Evolutionary conservation across 75 land plant genomes (phyloP).

Genomic region (Cunninghamia lanceolata): DNA sequence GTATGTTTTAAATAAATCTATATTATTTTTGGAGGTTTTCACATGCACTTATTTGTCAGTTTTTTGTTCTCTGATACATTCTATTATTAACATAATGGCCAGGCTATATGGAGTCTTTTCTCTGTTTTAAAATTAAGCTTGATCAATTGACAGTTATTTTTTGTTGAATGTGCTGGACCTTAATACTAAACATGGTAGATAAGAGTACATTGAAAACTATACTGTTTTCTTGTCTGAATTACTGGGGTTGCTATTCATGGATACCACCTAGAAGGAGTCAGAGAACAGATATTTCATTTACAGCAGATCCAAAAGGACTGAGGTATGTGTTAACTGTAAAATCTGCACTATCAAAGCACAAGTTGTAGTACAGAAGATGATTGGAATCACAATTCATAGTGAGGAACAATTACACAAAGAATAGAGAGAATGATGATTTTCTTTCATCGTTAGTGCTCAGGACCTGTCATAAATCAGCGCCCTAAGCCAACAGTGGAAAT

Average conservation of each 20-base stretch:
- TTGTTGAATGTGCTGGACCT: background rate
- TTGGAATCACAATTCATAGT: too few species aligned
- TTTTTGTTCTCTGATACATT: background rate
- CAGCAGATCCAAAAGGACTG: background rate
- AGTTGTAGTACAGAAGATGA: too few species aligned
- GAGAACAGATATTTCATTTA: background rate
- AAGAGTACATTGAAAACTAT: background rate
- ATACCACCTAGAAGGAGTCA: background rate
- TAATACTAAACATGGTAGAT: background rate
- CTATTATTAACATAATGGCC: background rate
- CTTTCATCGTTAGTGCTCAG: too few species aligned
- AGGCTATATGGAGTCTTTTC: background rate
- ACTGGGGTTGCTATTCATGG: background rate
- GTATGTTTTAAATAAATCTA: constrained; percentile 29
- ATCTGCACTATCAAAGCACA: too few species aligned
- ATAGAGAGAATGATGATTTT: too few species aligned
- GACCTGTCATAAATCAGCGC: too few species aligned
- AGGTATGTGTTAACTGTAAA: background rate
- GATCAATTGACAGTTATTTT: background rate
- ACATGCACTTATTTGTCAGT: background rate
- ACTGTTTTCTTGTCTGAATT: background rate
- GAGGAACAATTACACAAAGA: too few species aligned
- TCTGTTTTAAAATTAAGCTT: background rate
- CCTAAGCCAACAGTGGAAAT: too few species aligned
- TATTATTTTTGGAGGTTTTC: background rate